phyloP scores from a whole-genome alignment of 192 early-diverging fungal species.

The Pecoramyces ruminantium region DNA sequence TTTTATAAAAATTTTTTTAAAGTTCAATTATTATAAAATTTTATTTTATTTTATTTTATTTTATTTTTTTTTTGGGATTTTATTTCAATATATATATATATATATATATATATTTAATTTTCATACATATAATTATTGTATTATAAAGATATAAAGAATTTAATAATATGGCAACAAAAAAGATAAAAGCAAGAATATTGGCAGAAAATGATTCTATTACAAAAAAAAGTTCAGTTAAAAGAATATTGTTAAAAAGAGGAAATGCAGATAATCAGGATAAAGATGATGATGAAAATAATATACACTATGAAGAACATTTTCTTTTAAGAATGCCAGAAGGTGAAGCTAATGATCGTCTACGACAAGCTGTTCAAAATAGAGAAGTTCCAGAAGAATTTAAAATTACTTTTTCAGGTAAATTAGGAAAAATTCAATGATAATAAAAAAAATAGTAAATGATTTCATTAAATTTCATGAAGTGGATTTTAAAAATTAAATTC shows the following conservation, averaged over 20 bases:
- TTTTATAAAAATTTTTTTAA: too few relatives aligned
- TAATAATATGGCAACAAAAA: background rate
- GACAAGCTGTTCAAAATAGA: conserved; percentile 23
- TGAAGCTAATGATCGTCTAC: conserved; percentile 22
- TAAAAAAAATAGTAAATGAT: too few relatives aligned
- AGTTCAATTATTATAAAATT: too few relatives aligned
- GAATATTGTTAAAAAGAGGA: background rate
- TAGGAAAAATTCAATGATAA: too few relatives aligned
- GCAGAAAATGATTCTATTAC: background rate
- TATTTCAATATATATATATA: too few relatives aligned
- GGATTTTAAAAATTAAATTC: too few relatives aligned
- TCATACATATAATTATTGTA: background rate
- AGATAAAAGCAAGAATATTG: background rate
- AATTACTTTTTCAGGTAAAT: conserved; percentile 5
- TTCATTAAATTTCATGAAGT: too few relatives aligned
- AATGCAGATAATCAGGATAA: background rate
- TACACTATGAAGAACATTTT: conserved; percentile 66
- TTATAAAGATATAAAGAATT: background rate
- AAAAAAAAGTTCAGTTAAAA: background rate
- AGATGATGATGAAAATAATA: conserved; percentile 48
- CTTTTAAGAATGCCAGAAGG: conserved; percentile 50
- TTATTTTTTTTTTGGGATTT: too few relatives aligned
- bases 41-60: too few relatives aligned
- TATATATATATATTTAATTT: too few relatives aligned
- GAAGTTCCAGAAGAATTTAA: conserved; percentile 26